Evolutionary conservation across 2,329 filamentous ascomycete species (phyloP).

Genomic region (Dryadomyces sulphureus): DNA sequence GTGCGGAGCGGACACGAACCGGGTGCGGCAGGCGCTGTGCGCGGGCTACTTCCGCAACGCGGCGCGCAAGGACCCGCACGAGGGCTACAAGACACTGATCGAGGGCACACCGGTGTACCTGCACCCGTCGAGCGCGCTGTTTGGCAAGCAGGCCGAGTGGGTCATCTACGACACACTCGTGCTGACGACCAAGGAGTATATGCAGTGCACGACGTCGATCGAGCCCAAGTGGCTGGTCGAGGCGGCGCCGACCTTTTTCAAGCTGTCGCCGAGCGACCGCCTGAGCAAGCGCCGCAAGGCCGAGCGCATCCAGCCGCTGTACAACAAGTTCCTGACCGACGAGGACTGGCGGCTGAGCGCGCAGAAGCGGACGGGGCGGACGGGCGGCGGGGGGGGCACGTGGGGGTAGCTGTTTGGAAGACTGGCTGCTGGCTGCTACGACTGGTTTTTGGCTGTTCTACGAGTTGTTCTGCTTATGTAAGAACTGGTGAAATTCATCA

Average conservation of each 20-base stretch:
- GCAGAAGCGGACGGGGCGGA: conserved; percentile 70
- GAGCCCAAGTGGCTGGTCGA: conserved; percentile 92
- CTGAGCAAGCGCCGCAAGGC: conserved; percentile 86
- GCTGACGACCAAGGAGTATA: conserved; percentile 93
- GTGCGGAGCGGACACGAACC: conserved; percentile 75
- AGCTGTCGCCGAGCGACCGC: conserved; percentile 76
- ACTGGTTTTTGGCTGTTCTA: too few species aligned
- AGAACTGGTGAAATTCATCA: too few species aligned
- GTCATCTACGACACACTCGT: conserved; percentile 88
- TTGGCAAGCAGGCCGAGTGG: conserved; percentile 92
- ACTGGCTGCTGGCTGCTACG: too few species aligned
- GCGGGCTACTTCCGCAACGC: conserved; percentile 91
- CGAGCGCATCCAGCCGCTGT: conserved; percentile 86
- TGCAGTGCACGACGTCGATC: conserved; percentile 86
- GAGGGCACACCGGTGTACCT: conserved; percentile 92
- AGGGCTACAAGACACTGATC: conserved; percentile 94
- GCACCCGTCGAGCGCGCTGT: conserved; percentile 81
- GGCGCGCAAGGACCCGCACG: conserved; percentile 86
- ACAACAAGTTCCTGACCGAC: conserved; percentile 82
- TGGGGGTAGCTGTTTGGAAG: conserved; percentile 55
- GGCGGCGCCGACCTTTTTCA: conserved; percentile 97
- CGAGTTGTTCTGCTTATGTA: too few species aligned
- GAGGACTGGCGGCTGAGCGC: conserved; percentile 92
- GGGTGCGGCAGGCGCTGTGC: conserved; percentile 79
- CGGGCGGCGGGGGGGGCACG: conserved; percentile 74